phyloP scores from a whole-genome alignment of 805 yeast genomes.

The Suhomyces faveliae region DNA sequence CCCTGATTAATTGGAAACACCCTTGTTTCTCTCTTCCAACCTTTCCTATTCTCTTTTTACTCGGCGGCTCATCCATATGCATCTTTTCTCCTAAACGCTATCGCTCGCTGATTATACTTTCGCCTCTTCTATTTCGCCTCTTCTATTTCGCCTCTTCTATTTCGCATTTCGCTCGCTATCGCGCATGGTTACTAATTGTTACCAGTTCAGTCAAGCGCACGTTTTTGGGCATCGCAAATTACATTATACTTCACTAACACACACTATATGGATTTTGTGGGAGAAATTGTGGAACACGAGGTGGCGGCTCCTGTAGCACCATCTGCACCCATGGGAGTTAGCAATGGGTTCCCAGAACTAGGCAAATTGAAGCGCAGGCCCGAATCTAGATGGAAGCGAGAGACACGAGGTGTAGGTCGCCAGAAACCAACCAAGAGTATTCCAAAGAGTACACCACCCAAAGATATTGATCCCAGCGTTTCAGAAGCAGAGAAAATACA shows the following conservation, averaged over 20 bases:
- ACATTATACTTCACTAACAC: background rate
- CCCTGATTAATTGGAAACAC: too few relatives aligned
- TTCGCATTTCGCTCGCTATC: background rate
- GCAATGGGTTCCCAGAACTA: slow-evolving; percentile 38
- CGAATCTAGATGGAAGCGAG: slow-evolving; percentile 47
- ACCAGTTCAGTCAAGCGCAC: background rate
- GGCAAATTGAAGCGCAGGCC: slow-evolving; percentile 26
- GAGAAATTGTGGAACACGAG: slow-evolving; percentile 71
- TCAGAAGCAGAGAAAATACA: slow-evolving; percentile 76
- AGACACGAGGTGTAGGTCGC: background rate
- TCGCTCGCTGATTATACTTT: too few relatives aligned
- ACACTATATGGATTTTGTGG: slow-evolving; percentile 58
- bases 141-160: too few relatives aligned
- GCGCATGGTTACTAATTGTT: slow-evolving; percentile 7
- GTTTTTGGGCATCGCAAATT: slow-evolving; percentile 2
- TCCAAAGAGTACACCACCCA: slow-evolving; percentile 8
- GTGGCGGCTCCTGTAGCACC: slow-evolving; percentile 36
- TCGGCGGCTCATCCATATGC: too few relatives aligned
- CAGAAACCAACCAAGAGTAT: slow-evolving; percentile 11
- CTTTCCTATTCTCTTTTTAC: too few relatives aligned
- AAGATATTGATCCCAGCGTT: slow-evolving; percentile 13
- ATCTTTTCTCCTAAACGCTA: too few relatives aligned
- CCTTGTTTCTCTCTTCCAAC: too few relatives aligned
- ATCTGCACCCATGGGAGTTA: slow-evolving; percentile 16
- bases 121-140: too few relatives aligned